A percentile compares a stretch with the other conserved stretches of the same genome.
These are phyloP conservation scores for Stemphylium vesicarium DNA, from an alignment of 2,329 filamentous ascomycete species.

Conservation along the genomic window DNA sequence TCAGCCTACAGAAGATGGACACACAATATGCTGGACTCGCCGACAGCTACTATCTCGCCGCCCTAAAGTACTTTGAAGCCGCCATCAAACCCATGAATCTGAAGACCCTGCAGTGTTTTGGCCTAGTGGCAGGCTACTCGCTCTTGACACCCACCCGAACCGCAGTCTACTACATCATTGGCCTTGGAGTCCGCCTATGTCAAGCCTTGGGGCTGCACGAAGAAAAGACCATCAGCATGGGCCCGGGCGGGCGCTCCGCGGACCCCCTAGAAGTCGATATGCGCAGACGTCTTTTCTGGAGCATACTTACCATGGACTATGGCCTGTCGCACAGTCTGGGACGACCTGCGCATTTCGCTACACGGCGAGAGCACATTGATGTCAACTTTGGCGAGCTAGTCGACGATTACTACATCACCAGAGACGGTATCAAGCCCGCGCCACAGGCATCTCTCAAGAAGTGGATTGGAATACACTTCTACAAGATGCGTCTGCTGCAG, in stretches of 20 bases:
- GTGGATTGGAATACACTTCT: conserved; percentile 87
- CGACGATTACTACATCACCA: conserved; percentile 82
- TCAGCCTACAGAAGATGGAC: conserved; percentile 91
- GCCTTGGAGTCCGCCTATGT: conserved; percentile 83
- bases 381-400: conserved; percentile 84
- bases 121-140: conserved; percentile 88
- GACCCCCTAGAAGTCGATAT: conserved; percentile 84
- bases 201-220: conserved; percentile 88
- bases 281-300: conserved; percentile 87
- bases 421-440: conserved; percentile 71
- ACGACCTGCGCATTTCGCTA: conserved; percentile 83
- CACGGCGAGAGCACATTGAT: conserved; percentile 80
- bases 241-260: conserved; percentile 63
- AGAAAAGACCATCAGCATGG: conserved; percentile 80
- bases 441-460: conserved; percentile 81
- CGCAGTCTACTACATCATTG: conserved; percentile 91
- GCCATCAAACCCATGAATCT: conserved; percentile 88
- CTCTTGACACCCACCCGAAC: conserved; percentile 89
- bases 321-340: conserved; percentile 88
- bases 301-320: conserved; percentile 84
- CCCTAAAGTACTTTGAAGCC: conserved; percentile 81
- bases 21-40: conserved; percentile 89
- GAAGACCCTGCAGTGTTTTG: conserved; percentile 86
- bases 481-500: conserved; percentile 87
- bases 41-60: conserved; percentile 92